Evolutionary conservation across 2,329 filamentous ascomycete species (phyloP).

Genomic region (Penicillium freii): DNA sequence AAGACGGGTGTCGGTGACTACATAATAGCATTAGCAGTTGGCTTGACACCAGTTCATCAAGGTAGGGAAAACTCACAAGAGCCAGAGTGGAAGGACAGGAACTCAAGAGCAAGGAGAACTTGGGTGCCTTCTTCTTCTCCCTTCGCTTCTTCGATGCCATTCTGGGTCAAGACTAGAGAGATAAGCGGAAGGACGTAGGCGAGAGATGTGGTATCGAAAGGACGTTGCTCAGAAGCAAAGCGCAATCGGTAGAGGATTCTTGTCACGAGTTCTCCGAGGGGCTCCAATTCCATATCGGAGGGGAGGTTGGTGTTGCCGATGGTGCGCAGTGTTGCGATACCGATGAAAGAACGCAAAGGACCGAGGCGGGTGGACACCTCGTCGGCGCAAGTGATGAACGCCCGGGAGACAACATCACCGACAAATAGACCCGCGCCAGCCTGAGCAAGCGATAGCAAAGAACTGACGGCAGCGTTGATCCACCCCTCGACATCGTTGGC

Average conservation of each 20-base stretch:
- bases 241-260: constrained; percentile 86
- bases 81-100: constrained; percentile 83
- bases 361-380: constrained; percentile 73
- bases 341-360: constrained; percentile 74
- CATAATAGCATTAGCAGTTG: background rate
- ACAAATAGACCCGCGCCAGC: constrained; percentile 79
- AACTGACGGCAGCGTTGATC: constrained; percentile 77
- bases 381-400: constrained; percentile 77
- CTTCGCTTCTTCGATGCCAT: constrained; percentile 65
- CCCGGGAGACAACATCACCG: constrained; percentile 72
- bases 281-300: constrained; percentile 70
- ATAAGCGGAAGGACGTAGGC: constrained; percentile 84
- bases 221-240: constrained; percentile 88
- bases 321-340: constrained; percentile 79
- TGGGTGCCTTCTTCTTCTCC: constrained; percentile 84
- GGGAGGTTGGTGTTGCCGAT: constrained; percentile 71
- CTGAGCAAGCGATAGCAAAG: constrained; percentile 67
- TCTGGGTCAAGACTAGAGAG: constrained; percentile 72
- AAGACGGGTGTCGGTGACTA: constrained; percentile 65
- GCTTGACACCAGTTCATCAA: background rate
- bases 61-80: constrained; percentile 53
- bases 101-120: constrained; percentile 81
- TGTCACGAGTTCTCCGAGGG: constrained; percentile 77
- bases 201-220: constrained; percentile 82
- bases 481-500: constrained; percentile 86